Evolutionary conservation across 805 yeast species (phyloP).

Genomic region (Lipomyces lipofer): DNA sequence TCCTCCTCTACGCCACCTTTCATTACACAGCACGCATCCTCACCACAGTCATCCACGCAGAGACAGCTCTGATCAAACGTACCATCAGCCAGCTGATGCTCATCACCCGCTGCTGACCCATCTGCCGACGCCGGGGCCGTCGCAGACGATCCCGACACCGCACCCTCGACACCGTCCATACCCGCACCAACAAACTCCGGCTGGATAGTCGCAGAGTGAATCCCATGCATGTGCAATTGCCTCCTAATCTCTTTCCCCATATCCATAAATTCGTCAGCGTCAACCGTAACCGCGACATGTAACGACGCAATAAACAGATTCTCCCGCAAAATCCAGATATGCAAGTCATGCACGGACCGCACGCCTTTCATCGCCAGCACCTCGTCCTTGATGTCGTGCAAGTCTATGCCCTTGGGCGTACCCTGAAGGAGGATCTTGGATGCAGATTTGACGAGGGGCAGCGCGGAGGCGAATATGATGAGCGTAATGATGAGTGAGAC

Average conservation of each 20-base stretch:
- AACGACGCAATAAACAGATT: constrained; percentile 81
- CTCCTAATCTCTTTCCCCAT: constrained; percentile 75
- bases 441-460: constrained; percentile 84
- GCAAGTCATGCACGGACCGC: constrained; percentile 88
- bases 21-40: constrained; percentile 21
- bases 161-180: constrained; percentile 4
- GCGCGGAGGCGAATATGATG: constrained; percentile 86
- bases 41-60: constrained; percentile 30
- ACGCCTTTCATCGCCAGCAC: constrained; percentile 71
- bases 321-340: constrained; percentile 94
- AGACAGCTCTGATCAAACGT: constrained; percentile 17
- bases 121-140: not conserved
- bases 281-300: constrained; percentile 71
- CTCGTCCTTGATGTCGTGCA: constrained; percentile 69
- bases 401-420: constrained; percentile 79
- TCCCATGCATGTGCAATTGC: constrained; percentile 78
- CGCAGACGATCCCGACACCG: not conserved
- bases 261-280: constrained; percentile 60
- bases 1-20: not conserved
- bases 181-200: constrained; percentile 68
- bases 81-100: not conserved
- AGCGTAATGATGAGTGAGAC: constrained; percentile 82
- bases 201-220: constrained; percentile 92
- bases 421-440: constrained; percentile 89
- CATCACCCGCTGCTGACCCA: no score